Percentiles rank a stretch among this genome's conserved stretches.
phyloP scores from a whole-genome alignment of 2,329 filamentous ascomycete species.

The Cyphellophora attinorum region DNA sequence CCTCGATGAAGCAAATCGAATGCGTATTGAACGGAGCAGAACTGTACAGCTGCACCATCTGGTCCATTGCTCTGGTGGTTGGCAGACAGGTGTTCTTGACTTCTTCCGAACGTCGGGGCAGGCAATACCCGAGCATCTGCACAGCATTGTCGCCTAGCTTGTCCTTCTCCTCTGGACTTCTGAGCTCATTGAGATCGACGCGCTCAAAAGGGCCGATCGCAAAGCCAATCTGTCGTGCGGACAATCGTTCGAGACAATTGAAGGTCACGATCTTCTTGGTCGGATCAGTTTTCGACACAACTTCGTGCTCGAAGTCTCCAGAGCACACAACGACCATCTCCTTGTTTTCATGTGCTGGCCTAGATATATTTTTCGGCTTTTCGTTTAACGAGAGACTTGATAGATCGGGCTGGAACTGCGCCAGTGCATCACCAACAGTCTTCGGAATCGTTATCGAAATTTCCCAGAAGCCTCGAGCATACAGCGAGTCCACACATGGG shows the following conservation, averaged over 20 bases:
- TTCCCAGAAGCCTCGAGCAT: slow-evolving; percentile 75
- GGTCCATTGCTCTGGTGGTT: slow-evolving; percentile 77
- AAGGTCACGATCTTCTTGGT: slow-evolving; percentile 85
- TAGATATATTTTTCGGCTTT: slow-evolving; percentile 6
- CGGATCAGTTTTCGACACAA: slow-evolving; percentile 64
- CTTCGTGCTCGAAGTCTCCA: slow-evolving; percentile 77
- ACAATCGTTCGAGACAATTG: slow-evolving; percentile 61
- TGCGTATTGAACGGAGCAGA: slow-evolving; percentile 87
- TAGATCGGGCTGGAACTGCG: slow-evolving; percentile 10
- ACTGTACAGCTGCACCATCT: slow-evolving; percentile 78
- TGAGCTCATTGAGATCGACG: slow-evolving; percentile 78
- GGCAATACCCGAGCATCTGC: slow-evolving; percentile 82
- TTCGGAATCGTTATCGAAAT: slow-evolving; percentile 77
- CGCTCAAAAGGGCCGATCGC: slow-evolving; percentile 91
- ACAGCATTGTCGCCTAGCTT: slow-evolving; percentile 81
- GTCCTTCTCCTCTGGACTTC: slow-evolving; percentile 84
- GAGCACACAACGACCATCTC: slow-evolving; percentile 89
- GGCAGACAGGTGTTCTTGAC: slow-evolving; percentile 80
- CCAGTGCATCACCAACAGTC: slow-evolving; percentile 67
- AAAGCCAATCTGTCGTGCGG: slow-evolving; percentile 85
- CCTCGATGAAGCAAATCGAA: slow-evolving; percentile 90
- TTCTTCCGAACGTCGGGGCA: slow-evolving; percentile 73
- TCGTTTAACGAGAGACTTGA: slow-evolving; percentile 2
- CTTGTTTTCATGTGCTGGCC: slow-evolving; percentile 13
- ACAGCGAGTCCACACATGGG: slow-evolving; percentile 81